Evolutionary conservation across 371 early-diverging fungal genomes (phyloP).

Genomic region (Mortierella sp.): DNA sequence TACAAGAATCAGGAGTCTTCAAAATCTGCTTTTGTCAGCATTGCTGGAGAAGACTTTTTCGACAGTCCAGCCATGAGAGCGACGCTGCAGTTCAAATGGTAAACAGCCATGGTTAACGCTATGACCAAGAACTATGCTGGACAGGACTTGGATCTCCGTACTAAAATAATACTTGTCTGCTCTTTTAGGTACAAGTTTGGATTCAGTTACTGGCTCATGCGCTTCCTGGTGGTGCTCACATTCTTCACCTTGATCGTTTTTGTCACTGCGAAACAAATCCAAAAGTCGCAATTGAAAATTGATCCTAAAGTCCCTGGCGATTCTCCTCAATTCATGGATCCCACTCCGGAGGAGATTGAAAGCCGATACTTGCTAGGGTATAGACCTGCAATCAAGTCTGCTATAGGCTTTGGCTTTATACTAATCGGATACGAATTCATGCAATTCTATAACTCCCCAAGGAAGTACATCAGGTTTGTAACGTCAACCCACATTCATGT

Average conservation of each 20-base stretch:
- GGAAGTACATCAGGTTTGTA: slow-evolving; percentile 35
- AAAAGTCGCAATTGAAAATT: not conserved
- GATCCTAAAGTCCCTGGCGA: not conserved
- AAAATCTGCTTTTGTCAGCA: slow-evolving; percentile 39
- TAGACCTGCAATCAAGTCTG: slow-evolving; percentile 23
- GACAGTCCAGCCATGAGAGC: slow-evolving; percentile 55
- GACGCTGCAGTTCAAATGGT: slow-evolving; percentile 49
- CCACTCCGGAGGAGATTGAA: not conserved
- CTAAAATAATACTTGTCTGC: not conserved
- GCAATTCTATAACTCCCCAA: slow-evolving; percentile 33
- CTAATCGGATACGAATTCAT: slow-evolving; percentile 28
- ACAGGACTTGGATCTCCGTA: not conserved
- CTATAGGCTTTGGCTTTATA: slow-evolving; percentile 21
- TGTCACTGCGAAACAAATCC: slow-evolving; percentile 34
- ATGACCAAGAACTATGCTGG: not conserved
- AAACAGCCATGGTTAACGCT: slow-evolving; percentile 4
- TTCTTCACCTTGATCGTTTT: slow-evolving; percentile 30
- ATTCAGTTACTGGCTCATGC: slow-evolving; percentile 25
- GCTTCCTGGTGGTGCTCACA: slow-evolving; percentile 22
- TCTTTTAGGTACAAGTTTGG: slow-evolving; percentile 46
- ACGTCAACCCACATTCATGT: no score
- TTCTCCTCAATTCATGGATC: not conserved
- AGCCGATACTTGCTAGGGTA: slow-evolving; percentile 16
- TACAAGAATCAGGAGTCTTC: slow-evolving; percentile 8
- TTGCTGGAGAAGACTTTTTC: slow-evolving; percentile 50